Evolutionary conservation across 116 monocot species (phyloP), one percentile per base, ranked within the genome.

Genomic region (Cymodocea nodosa): DNA sequence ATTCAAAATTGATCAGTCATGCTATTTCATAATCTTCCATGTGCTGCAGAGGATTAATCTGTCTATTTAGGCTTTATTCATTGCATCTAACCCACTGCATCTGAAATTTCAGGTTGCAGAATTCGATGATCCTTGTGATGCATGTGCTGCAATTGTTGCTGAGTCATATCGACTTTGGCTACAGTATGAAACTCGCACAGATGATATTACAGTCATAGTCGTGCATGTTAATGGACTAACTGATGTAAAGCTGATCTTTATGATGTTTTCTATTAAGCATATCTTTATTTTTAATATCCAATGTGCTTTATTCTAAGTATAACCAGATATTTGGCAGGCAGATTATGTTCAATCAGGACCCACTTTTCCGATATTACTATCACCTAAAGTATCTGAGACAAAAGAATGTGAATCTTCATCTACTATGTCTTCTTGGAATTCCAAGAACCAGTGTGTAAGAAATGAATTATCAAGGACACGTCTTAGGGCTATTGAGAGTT

Each of bases 81-180:
- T 61, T 61, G 18, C n/a, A n/a, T 61, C 3, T 61, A 61, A 17
- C 36, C n/a, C 10, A 15, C 44, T 61, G 49, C 23, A 23, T 52
- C 22, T 58, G 9, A 63, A 36, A 14, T 59, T 82, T 71, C 85
- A 98, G 97, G 88, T 98, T 76, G 80, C 88, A 22, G 91, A 89
- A 53, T 88, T 77, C 53, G 82, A 88, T 73, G 97, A 98, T 82
- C 97, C 97, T 59, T 83, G 77, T 50, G 97, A 98, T 84, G 97
- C 91, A 68, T 91, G 97, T 73, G 91, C 88, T 53, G 91, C 85
- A 65, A 62, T 98, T 74, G 97, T 98, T 72, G 97, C 97, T 22
- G 97, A 97, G 71, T 91, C 97, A 35, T 97, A 97, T 72, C 73
- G 91, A 60, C 87, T 88, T 69, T 97, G 97, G 97, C 82, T 97